Conservation (phyloP, 1,139 yeast genomes). For the Kurtzmaniella quercitrusa region DNA sequence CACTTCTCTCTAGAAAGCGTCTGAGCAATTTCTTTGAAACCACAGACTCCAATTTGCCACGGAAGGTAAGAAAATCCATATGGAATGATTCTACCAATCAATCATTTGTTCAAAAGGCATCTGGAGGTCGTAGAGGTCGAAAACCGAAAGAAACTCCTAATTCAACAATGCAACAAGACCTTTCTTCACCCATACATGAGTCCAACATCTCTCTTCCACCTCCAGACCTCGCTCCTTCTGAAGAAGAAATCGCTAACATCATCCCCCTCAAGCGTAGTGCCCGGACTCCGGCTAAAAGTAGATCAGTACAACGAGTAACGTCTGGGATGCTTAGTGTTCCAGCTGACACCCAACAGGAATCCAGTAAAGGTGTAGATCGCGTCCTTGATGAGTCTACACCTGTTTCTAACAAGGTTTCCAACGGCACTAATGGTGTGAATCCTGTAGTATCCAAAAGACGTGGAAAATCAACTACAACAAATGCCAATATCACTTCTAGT, state of each 20-base stretch:
- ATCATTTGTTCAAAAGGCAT: neutral
- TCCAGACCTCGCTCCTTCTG: conserved; percentile 19
- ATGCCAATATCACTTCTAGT: neutral
- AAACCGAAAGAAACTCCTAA: neutral
- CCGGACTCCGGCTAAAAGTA: conserved; percentile 11
- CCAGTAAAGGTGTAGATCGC: neutral
- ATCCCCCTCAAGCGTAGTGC: conserved; percentile 24
- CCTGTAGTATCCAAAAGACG: neutral
- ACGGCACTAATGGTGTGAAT: neutral
- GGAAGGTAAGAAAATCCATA: conserved; percentile 13
- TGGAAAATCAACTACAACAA: neutral
- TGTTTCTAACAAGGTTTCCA: neutral
- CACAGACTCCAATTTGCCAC: conserved; percentile 23
- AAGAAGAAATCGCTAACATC: conserved; percentile 12
- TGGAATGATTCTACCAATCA: conserved; percentile 6
- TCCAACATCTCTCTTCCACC: conserved; percentile 30
- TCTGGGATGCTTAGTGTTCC: conserved; percentile 60
- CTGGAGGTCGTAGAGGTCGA: neutral
- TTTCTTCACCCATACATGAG: conserved; percentile 4
- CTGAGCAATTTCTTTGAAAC: conserved; percentile 23
- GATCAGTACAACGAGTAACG: conserved; percentile 49
- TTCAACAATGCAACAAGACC: neutral
- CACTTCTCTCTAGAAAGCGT: conserved; percentile 11
- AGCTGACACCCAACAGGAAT: conserved; percentile 10
- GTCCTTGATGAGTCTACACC: neutral